Conservation (phyloP, 2,329 filamentous ascomycete genomes). For the Xylaria hypoxylon region DNA sequence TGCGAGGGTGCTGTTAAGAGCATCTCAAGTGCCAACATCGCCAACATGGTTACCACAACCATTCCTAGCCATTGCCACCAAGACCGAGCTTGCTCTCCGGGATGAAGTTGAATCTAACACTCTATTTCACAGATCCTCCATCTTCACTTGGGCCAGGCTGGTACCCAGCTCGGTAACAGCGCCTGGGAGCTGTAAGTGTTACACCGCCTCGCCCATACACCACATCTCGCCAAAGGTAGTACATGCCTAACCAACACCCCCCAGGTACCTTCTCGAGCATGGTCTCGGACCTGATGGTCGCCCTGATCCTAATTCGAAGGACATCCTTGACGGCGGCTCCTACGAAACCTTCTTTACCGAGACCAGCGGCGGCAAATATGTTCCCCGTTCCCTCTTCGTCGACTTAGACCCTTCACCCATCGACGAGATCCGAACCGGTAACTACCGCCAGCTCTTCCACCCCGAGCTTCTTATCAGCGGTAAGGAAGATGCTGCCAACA, state of each 20-base stretch:
- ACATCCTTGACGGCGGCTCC: constrained; percentile 70
- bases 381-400: constrained; percentile 78
- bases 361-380: constrained; percentile 77
- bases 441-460: constrained; percentile 77
- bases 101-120: constrained; percentile 33
- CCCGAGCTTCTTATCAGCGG: constrained; percentile 78
- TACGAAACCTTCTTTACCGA: constrained; percentile 81
- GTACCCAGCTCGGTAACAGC: constrained; percentile 79
- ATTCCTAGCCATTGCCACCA: constrained; percentile 14
- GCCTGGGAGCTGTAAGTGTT: constrained; percentile 78
- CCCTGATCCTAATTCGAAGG: constrained; percentile 70
- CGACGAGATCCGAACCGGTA: constrained; percentile 77
- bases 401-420: constrained; percentile 79
- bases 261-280: constrained; percentile 78
- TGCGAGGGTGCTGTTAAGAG: not conserved
- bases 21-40: not conserved
- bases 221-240: not conserved
- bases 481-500: constrained; percentile 82
- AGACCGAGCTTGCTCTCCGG: not conserved
- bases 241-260: constrained; percentile 23
- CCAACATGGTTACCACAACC: not conserved
- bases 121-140: constrained; percentile 65
- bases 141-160: constrained; percentile 75
- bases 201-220: constrained; percentile 42
- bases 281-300: constrained; percentile 74